Evolutionary conservation across 129 eudicot species (phyloP), one percentile per base, ranked within the genome.

Genomic region (Saussurea involucrata): DNA sequence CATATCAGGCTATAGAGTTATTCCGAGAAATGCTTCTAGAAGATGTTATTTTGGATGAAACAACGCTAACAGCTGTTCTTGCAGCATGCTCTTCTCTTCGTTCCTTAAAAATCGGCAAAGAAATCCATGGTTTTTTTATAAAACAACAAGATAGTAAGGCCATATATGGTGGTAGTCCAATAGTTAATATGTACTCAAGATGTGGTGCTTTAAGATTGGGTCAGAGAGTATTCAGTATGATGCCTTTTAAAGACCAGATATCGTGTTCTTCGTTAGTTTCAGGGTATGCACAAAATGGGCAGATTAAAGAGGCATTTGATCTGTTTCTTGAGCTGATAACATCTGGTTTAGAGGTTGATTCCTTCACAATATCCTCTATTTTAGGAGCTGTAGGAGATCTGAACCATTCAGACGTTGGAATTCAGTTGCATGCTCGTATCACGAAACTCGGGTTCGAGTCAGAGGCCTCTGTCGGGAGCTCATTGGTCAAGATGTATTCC

Each of bases 181-280:
- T 93, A 20, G 93, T 91, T 78, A 89, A 89, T 77, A 87, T 93
- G 97, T 93, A 93, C 75, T 82, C 96, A 61, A 93, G 89, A 79
- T 91, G 93, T 77, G 90, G 87, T 73, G 87, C 84, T 78, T 65
- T 89, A 31, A 70, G 74, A 55, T 74, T 80, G 31, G 98, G 97
- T 22, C 83, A 78, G 49, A 80, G 68, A 25, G 79, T 82, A 25
- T 93, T 87, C 73, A 53, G 78, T 40, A 74, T 66, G 86, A 84
- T 86, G 82, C 87, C 78, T 13, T 24, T 42, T 31, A 89, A 87
- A 63, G 95, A 89, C 74, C 82, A 85, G 49, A 76, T 85, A 65
- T 79, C 90, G 0, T 87, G 92, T 71, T 90, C 97, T 46, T 85
- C 97, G 2, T 66, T 94, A 80, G 80, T 87, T 75, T 90, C 97